These are phyloP conservation scores for Diaporthe helianthi DNA, from an alignment of 2,329 filamentous ascomycete species.

Conservation along the genomic window DNA sequence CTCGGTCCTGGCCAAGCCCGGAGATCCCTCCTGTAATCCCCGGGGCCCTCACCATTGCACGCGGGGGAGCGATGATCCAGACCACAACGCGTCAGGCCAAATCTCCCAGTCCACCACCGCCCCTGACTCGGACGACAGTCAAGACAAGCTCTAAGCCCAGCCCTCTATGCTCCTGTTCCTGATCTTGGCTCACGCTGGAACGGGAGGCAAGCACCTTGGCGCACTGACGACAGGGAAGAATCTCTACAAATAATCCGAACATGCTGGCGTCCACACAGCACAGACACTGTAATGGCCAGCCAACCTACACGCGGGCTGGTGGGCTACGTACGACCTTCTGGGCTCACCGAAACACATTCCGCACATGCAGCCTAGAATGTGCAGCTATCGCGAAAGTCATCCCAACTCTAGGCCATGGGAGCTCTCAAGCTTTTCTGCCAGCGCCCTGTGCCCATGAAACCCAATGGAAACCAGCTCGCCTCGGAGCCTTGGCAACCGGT, in stretches of 20 bases:
- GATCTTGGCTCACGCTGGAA: slow-evolving; percentile 6
- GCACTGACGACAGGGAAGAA: not conserved
- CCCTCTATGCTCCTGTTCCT: slow-evolving; percentile 4
- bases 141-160: slow-evolving; percentile 19
- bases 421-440: slow-evolving; percentile 17
- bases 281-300: not conserved
- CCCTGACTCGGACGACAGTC: slow-evolving; percentile 13
- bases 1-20: slow-evolving; percentile 5
- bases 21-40: slow-evolving; percentile 12
- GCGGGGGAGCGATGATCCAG: slow-evolving; percentile 10
- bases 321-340: not conserved
- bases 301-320: not conserved
- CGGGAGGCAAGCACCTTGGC: not conserved
- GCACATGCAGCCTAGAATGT: not conserved
- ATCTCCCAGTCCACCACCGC: not conserved
- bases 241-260: not conserved
- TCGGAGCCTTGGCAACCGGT: slow-evolving; percentile 21
- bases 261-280: not conserved
- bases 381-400: slow-evolving; percentile 21
- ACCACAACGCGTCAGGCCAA: not conserved
- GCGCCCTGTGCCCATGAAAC: slow-evolving; percentile 27
- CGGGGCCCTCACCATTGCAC: not conserved
- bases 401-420: not conserved
- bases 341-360: not conserved
- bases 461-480: slow-evolving; percentile 15